Conservation (phyloP, 768 basidiomycete species). For the Agrocybe chaxingu region DNA sequence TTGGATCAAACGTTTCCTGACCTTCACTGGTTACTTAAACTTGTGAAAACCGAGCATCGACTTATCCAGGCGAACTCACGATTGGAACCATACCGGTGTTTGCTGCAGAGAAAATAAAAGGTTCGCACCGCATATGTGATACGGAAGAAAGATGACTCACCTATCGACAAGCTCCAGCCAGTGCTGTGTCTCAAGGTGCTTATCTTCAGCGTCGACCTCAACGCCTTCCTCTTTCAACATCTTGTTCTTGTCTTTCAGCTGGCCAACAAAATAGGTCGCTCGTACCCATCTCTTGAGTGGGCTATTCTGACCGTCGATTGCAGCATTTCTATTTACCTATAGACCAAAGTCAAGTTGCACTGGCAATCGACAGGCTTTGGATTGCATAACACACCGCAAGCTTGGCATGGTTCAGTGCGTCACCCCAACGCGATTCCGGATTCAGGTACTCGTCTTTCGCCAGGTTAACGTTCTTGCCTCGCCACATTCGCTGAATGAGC, state of each 20-base stretch:
- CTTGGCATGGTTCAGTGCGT: slow-evolving; percentile 33
- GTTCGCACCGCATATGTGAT: neutral
- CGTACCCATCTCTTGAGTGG: slow-evolving; percentile 46
- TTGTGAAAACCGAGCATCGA: neutral
- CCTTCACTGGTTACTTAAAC: slow-evolving; percentile 36
- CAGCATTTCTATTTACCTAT: slow-evolving; percentile 39
- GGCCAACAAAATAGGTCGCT: slow-evolving; percentile 36
- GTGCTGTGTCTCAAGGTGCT: slow-evolving; percentile 56
- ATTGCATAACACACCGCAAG: slow-evolving; percentile 26
- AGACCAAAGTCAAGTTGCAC: neutral
- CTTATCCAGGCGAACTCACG: slow-evolving; percentile 27
- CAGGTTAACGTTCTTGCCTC: slow-evolving; percentile 21
- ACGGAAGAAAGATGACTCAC: slow-evolving; percentile 25
- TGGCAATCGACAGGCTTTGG: neutral
- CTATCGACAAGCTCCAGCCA: slow-evolving; percentile 63
- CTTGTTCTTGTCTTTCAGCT: slow-evolving; percentile 41
- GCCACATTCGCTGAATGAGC: slow-evolving; percentile 39
- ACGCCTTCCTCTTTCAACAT: slow-evolving; percentile 29
- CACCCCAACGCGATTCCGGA: slow-evolving; percentile 30
- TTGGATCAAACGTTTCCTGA: slow-evolving; percentile 6
- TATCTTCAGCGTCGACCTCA: slow-evolving; percentile 32
- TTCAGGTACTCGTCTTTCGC: slow-evolving; percentile 26
- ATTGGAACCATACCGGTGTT: slow-evolving; percentile 64
- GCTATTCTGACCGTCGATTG: slow-evolving; percentile 42
- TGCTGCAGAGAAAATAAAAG: slow-evolving; percentile 23